These are phyloP conservation scores for Verticillium zaregamsianum DNA, from an alignment of 2,329 filamentous ascomycete genomes.

Conservation along the genomic window DNA sequence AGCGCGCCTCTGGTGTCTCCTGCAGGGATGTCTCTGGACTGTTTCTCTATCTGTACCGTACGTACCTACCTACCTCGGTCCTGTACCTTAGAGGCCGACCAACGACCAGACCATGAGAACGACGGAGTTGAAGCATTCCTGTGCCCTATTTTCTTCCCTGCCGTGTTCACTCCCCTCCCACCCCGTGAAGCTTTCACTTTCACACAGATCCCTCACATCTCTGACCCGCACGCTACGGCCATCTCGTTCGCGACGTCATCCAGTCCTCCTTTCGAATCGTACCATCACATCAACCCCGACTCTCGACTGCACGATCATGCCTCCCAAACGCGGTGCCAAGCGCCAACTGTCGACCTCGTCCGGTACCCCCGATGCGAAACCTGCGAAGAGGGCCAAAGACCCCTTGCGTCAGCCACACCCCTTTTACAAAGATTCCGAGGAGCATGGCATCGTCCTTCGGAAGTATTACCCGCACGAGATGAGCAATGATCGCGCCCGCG, in stretches of 20 bases:
- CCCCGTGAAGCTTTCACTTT: not conserved
- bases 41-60: not conserved
- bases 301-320: constrained; percentile 15
- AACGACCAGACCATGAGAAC: too few species aligned
- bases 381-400: constrained; percentile 29
- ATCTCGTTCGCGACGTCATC: not conserved
- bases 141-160: too few species aligned
- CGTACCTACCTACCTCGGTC: not conserved
- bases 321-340: constrained; percentile 20
- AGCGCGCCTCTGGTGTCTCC: not conserved
- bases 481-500: constrained; percentile 70
- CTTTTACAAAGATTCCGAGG: constrained; percentile 39
- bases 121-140: too few species aligned
- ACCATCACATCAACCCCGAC: not conserved
- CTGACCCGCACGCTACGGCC: not conserved
- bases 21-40: not conserved
- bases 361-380: constrained; percentile 15
- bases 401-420: constrained; percentile 42
- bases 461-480: constrained; percentile 85
- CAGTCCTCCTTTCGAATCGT: not conserved
- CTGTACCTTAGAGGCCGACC: too few species aligned
- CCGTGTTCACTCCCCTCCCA: not conserved
- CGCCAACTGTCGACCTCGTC: constrained; percentile 15
- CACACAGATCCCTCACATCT: not conserved
- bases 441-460: constrained; percentile 61